phyloP scores from a whole-genome alignment of 768 basidiomycete species.

The Panus rudis region DNA sequence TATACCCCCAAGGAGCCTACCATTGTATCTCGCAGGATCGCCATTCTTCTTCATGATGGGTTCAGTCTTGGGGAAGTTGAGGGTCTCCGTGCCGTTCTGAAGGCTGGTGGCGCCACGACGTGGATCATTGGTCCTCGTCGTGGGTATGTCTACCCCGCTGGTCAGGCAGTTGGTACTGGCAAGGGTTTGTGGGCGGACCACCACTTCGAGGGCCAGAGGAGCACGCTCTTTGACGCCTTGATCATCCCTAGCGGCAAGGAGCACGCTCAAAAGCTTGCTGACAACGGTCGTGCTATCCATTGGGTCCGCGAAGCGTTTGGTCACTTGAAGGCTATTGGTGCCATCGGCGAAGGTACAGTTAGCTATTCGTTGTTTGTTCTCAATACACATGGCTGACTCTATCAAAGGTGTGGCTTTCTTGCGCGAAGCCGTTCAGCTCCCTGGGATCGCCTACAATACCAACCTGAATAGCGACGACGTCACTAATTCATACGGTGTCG shows the following conservation, averaged over 20 bases:
- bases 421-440: conserved; percentile 37
- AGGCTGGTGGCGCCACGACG: conserved; percentile 46
- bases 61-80: conserved; percentile 57
- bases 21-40: conserved; percentile 64
- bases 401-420: conserved; percentile 42
- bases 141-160: conserved; percentile 40
- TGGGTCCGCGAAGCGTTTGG: conserved; percentile 83
- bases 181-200: conserved; percentile 48
- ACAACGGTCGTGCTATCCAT: conserved; percentile 69
- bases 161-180: conserved; percentile 17
- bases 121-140: conserved; percentile 62
- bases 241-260: conserved; percentile 66
- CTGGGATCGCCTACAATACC: conserved; percentile 36
- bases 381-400: neutral
- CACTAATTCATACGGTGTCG: conserved; percentile 52
- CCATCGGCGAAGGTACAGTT: conserved; percentile 54
- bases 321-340: conserved; percentile 80
- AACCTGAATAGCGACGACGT: conserved; percentile 31
- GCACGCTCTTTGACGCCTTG: conserved; percentile 79
- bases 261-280: conserved; percentile 48
- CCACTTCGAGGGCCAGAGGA: conserved; percentile 70
- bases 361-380: conserved; percentile 2
- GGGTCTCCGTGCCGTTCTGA: conserved; percentile 48
- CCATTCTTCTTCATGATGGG: conserved; percentile 69
- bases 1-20: conserved; percentile 50